Evolutionary conservation across 345 rosid species (phyloP), one percentile per base, ranked within the genome.

Genomic region (Brassica nigra): DNA sequence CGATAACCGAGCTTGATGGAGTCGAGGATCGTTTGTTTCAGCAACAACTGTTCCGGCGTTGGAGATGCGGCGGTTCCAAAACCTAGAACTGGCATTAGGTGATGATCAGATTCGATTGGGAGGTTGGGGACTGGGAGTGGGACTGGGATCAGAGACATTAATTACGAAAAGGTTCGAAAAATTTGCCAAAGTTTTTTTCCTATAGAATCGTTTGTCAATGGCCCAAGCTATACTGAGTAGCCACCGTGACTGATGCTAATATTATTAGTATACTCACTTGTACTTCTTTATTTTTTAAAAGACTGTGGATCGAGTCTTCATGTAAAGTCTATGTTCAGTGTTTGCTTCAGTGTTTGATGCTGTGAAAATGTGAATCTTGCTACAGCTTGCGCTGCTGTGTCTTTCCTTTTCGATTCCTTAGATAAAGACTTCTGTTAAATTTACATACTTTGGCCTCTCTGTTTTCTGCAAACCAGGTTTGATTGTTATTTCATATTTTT

Each of bases 1-100:
- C 96, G 78, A 75, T 86, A 89, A 11, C 96, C 91, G 0, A 76
- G 72, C 73, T 66, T 76, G 49, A 89, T 83, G 1, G 90, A 87
- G 0, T 85, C 81, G 0, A 87, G 37, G 15, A 88, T 28, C 1
- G 83, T 70, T 27, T 20, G 8, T 65, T 78, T 82, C 18, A 86
- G 39, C 16, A 44, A 29, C 8, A 68, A 29, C 1, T 76, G 62
- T 28, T 76, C 80, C 3, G 77, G 85, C 2, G 76, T 77, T 2
- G 81, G 78, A 47, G 66, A 52, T 9, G 78, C 71, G 0, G 82
- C 86, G 15, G 85, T 82, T 27, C 90, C 90, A 1, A 87, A 49
- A 5, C 89, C 90, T 1, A 90, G 7, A 1, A 77, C 39, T 3
- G 27, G 89, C 85, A 87, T 83, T 54, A 23, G 20, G 42, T 73